Evolutionary conservation across 2,329 filamentous ascomycete genomes (phyloP), one percentile per base, ranked within the genome.

Genomic region (Fusarium anthophilum): DNA sequence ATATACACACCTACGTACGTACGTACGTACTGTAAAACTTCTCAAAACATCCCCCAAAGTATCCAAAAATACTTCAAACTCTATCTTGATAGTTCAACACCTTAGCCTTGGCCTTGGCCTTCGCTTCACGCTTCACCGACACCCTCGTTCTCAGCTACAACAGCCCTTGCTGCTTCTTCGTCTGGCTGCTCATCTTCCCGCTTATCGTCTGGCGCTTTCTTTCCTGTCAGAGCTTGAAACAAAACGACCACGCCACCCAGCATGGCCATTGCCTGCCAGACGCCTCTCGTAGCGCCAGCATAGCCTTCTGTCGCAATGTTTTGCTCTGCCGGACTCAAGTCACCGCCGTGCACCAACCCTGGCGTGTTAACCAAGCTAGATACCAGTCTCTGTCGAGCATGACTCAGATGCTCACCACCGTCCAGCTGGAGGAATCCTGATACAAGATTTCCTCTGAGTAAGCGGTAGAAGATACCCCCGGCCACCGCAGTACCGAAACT

Each of bases 401-500:
- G 78, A 20, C 71, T 81, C 32, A 85, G 74, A 8, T 66, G 74
- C 24, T 73, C 70, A 9, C 78, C 78, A 37, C 81, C 83, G 39
- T 89, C 87, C 5, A 89, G 81, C 20, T 63, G 67, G 9, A 81
- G 79, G 73, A 94, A 94, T 0, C 90, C 89, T 0, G 82, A 76
- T n/a, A 86, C 84, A 4, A 96, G 84, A 1, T 85, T 84, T 5
- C 76, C 81, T 51, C 87, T 84, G 38, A 96, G 82, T 4, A 90
- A 85, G 10, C 93, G 88, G 45, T 88, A 86, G 79, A 95, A 96
- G 60, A 93, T 85, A 0, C 94, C 94, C 6, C 94, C 94, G 6
- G 93, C 93, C 54, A 96, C 92, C 0, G 94, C 90, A 3, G 92
- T 92, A 6, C 94, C 94, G 76, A 97, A 96, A 58, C 91, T 93